Base-by-base conservation (phyloP, 345 rosid genomes). In the Populus nigra region DNA sequence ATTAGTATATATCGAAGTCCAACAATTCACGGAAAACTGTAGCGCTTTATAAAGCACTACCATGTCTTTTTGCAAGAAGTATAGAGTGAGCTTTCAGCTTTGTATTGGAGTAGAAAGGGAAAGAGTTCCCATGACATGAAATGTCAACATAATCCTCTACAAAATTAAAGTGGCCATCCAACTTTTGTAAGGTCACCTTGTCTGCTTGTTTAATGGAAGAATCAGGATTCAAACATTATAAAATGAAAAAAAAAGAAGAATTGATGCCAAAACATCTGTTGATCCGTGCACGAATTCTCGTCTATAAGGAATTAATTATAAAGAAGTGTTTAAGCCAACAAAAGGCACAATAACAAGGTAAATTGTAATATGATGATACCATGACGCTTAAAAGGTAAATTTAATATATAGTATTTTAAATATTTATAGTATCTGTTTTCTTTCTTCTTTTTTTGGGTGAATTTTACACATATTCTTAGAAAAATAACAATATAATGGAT, bases 121-220 rank as follows among this genome's bases (percentile, higher is more conserved):
- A 20, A 33, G 3, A 41, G 17, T 27, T 20, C n/a, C 31, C 17
- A 68, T 43, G 78, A 12, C 82, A 69, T 43, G 23, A 73, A 72
- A 65, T 78, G 81, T 50, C 81, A 78, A 72, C 72, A 78, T 65
- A 35, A 27, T 74, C 59, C 35, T 43, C 66, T 29, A 69, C 36
- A 53, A 62, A 79, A 38, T 49, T 47, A 47, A 66, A 33, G 39
- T 69, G 71, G 75, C 82, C 66, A 43, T 74, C 57, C 78, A 74
- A 10, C 39, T 79, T 29, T 5, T 73, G 77, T 78, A 72, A 68
- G 74, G 82, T 0, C 69, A 57, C 61, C 67, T 62, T 68, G 59
- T 36, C 38, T 68, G 7, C 43, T 43, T 41, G 36, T 2, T 9
- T 41, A 22, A 27, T 57, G 33, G 69, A 73, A 57, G 35, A 49